Conservation (phyloP, 179 eudicot genomes). For the Drosera spatulata region DNA sequence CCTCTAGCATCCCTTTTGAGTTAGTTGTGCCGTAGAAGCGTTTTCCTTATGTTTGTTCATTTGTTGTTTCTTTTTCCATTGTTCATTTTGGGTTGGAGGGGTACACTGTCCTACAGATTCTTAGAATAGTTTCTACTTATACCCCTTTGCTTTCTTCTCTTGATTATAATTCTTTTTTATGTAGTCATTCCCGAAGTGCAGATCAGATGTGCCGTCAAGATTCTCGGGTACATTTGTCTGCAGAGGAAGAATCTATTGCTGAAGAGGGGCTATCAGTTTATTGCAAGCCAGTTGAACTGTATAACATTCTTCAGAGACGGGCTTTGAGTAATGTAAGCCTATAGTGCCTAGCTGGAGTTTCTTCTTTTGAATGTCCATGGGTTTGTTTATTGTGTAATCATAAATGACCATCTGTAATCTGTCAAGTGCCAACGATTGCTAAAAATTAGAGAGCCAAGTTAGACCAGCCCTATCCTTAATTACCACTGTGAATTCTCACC, state of each 20-base stretch:
- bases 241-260: constrained; percentile 74
- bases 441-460: no score
- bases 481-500: no score
- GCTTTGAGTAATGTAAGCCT: constrained; percentile 50
- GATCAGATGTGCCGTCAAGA: constrained; percentile 79
- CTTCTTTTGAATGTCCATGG: neutral
- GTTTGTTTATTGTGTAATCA: neutral
- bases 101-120: neutral
- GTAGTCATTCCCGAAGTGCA: constrained; percentile 58
- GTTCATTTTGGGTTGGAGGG: no score
- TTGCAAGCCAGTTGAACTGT: constrained; percentile 95
- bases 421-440: neutral
- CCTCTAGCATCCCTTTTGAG: no score
- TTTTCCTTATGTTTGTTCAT: no score
- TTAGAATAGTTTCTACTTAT: neutral
- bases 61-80: no score
- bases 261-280: constrained; percentile 76
- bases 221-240: constrained; percentile 59
- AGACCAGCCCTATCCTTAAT: no score
- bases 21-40: no score
- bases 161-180: constrained; percentile 9
- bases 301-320: constrained; percentile 91
- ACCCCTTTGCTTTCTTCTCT: neutral
- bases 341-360: neutral
- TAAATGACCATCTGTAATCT: neutral